These are phyloP conservation scores for Coprinellus micaceus DNA, from an alignment of 768 basidiomycete genomes.

Conservation along the genomic window DNA sequence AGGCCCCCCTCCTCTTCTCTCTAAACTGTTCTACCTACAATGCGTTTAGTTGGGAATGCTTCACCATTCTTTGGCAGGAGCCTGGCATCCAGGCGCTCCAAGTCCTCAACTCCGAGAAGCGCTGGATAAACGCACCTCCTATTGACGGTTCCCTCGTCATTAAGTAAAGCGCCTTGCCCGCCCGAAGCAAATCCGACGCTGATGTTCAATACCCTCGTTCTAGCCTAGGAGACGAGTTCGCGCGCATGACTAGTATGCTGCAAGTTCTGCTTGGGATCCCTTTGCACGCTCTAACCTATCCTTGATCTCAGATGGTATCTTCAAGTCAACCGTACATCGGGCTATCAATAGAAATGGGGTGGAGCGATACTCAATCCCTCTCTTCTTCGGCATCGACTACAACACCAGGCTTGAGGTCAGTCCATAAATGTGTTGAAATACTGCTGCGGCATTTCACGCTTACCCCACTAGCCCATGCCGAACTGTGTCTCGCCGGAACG, in stretches of 20 bases:
- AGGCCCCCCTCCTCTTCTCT: slow-evolving; percentile 22
- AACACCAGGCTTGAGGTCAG: slow-evolving; percentile 74
- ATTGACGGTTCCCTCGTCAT: slow-evolving; percentile 82
- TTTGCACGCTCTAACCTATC: too few species aligned
- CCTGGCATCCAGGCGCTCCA: slow-evolving; percentile 73
- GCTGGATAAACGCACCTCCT: slow-evolving; percentile 81
- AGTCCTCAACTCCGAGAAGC: slow-evolving; percentile 68
- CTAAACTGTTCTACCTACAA: slow-evolving; percentile 39
- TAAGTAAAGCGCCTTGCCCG: slow-evolving; percentile 49
- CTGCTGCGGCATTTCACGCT: not conserved
- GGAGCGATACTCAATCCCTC: slow-evolving; percentile 77
- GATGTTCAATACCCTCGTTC: not conserved
- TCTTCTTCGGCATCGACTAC: slow-evolving; percentile 91
- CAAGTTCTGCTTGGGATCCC: too few species aligned
- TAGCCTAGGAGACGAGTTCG: slow-evolving; percentile 83
- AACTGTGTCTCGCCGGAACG: slow-evolving; percentile 43
- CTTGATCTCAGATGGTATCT: slow-evolving; percentile 74
- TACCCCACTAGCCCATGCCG: slow-evolving; percentile 41
- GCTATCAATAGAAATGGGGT: slow-evolving; percentile 73
- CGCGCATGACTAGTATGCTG: slow-evolving; percentile 79
- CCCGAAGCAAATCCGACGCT: not conserved
- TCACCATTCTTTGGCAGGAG: slow-evolving; percentile 85
- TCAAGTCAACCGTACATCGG: slow-evolving; percentile 87
- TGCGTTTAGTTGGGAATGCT: slow-evolving; percentile 53
- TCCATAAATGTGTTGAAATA: too few species aligned